These are phyloP conservation scores for Tricholoma sp. DNA, from an alignment of 768 basidiomycete species.

Conservation along the genomic window DNA sequence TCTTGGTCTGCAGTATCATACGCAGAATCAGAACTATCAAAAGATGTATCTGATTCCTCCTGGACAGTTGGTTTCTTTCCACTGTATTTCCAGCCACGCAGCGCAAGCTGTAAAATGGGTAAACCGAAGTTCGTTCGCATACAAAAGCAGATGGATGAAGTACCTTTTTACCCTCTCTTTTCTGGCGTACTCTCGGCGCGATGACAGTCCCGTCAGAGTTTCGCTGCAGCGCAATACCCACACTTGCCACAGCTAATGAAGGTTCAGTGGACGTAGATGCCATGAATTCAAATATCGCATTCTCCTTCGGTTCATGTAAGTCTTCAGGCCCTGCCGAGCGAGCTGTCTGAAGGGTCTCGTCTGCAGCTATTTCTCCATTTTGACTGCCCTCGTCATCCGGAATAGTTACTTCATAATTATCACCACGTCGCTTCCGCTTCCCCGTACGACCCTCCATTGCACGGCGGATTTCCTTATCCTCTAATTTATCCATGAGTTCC, in stretches of 20 bases:
- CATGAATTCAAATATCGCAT: background rate
- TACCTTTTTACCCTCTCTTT: constrained; percentile 41
- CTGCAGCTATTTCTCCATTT: constrained; percentile 20
- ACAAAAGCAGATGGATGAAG: constrained; percentile 15
- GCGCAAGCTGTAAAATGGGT: constrained; percentile 16
- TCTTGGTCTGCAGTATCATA: constrained; percentile 38
- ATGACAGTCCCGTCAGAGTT: constrained; percentile 58
- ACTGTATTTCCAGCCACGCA: constrained; percentile 46
- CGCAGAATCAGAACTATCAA: constrained; percentile 77
- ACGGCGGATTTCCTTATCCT: constrained; percentile 55
- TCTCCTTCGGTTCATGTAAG: background rate
- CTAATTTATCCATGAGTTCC: constrained; percentile 50
- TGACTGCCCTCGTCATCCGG: constrained; percentile 25
- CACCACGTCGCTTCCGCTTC: constrained; percentile 44
- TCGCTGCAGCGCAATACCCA: constrained; percentile 64
- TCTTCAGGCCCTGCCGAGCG: background rate
- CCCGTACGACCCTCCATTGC: constrained; percentile 42
- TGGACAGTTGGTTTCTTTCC: constrained; percentile 17
- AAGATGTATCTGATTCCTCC: constrained; percentile 56
- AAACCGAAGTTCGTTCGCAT: constrained; percentile 14
- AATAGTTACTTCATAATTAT: constrained; percentile 33
- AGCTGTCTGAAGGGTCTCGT: background rate
- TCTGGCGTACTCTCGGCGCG: constrained; percentile 45
- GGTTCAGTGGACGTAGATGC: constrained; percentile 8
- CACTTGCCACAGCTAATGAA: constrained; percentile 18